Evolutionary conservation across 2,329 filamentous ascomycete genomes (phyloP), one percentile per base, ranked within the genome.

Genomic region (Didymella arachidicola): DNA sequence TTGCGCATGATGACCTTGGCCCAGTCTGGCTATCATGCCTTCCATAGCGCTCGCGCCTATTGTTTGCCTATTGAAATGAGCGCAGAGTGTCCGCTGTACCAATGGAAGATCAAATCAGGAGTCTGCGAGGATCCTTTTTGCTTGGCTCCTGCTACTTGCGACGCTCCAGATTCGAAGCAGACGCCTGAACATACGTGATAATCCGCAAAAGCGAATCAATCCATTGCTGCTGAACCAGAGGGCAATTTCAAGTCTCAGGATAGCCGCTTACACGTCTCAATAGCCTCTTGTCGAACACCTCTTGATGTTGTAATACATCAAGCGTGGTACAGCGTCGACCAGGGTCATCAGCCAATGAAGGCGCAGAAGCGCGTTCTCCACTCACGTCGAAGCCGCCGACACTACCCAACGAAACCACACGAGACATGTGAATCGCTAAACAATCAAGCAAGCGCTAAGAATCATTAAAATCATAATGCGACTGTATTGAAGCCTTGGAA

Each of bases 21-120:
- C 60, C 43, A 34, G 57, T 68, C 61, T 63, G 64, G 43, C 44
- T 36, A 57, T 67, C 61, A 65, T 65, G 64, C 66, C 62, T 67
- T 53, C 19, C 62, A 65, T 60, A 63, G 65, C 72, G 68, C 68
- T 72, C 68, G 63, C 67, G 67, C 63, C 64, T 58, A 68, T 69
- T 71, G 42, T 68, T 47, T 69, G 69, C 69, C 66, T 66, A 61
- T 57, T 58, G 65, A 63, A 43, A 66, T 62, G 61, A 60, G 61
- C 60, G 59, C 60, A 61, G 38, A 44, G 47, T 53, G 57, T 65
- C 49, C 57, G 49, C 55, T 60, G 60, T 60, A 26, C 68, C 67
- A 71, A 70, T 71, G 16, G 39, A 26, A 38, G 29, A 8, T 30
- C 18, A 41, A 43, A 30, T 32, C 45, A 34, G 42, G 29, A 57